Conservation (phyloP, 305 asterid species). For the Solanum hybrid region DNA sequence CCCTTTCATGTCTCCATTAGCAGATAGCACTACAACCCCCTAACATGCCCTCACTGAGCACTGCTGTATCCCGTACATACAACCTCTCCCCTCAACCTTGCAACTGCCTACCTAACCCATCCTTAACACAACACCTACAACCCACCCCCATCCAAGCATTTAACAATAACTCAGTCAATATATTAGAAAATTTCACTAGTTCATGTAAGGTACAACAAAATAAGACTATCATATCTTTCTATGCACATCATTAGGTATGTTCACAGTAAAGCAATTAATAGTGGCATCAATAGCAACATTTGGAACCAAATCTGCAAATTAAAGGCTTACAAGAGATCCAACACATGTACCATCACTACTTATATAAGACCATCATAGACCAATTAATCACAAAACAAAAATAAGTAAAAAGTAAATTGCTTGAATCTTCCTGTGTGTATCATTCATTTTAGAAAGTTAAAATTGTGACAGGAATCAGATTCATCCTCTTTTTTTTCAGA, state of each 20-base stretch:
- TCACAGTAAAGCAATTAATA: background rate
- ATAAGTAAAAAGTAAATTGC: background rate
- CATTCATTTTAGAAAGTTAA: background rate
- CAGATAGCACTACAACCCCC: background rate
- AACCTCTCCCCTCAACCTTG: background rate
- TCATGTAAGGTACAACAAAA: background rate
- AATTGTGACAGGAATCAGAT: background rate
- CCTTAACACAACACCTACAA: background rate
- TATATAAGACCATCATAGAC: background rate
- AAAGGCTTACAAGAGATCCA: background rate
- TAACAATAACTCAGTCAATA: background rate
- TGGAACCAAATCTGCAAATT: background rate
- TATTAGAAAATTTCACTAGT: background rate
- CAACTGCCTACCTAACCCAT: background rate
- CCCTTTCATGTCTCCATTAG: background rate
- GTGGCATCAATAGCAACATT: background rate
- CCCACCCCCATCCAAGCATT: background rate
- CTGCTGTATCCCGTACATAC: background rate
- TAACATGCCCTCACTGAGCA: background rate
- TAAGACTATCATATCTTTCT: background rate
- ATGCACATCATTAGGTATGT: background rate
- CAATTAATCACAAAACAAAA: background rate
- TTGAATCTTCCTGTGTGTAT: background rate
- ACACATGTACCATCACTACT: background rate
- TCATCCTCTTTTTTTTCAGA: background rate